Base-by-base conservation (phyloP, 495 filamentous ascomycete species). In the Neurospora sp. region DNA sequence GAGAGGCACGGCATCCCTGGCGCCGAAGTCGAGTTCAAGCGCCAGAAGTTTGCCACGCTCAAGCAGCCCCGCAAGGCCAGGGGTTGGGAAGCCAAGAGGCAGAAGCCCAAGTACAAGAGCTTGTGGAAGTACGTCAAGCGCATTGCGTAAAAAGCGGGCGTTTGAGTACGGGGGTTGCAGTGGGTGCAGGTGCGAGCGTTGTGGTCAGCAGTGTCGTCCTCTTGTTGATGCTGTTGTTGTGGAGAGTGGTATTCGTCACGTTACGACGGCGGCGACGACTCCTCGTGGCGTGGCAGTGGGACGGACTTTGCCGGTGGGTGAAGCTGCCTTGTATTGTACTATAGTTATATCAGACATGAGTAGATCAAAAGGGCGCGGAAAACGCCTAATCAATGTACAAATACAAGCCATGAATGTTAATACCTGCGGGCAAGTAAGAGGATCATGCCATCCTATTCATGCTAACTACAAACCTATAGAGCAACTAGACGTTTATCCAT, bases 11-110 rank as follows among this genome's bases (percentile, higher is more conserved):
- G 89, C 71, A 85, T 94, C 71, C 85, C 88, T 44, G 92, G 92
- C 23, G 90, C 90, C 72, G 91, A 97, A 77, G 79, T 97, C 72
- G 93, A 97, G 84, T 94, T 96, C 80, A 92, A 89, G 83, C 87
- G 89, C 80, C 90, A 91, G 85, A 92, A 81, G 71, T 78, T 88
- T 72, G 76, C 78, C 71, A 82, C 85, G 69, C 78, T 88, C 73
- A 89, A 89, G 83, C 80, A 79, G 31, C 85, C 85, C 20, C 81
- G 83, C 82, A 85, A 84, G 79, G 80, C 82, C 4, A 81, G 81
- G 72, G 87, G 87, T 69, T 89, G 87, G 87, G 87, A 89, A 73
- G 87, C 86, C 72, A 87, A 84, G 83, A 82, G 85, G 74, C 81
- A 85, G 76, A 83, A 82, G 77, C 83, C 83, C 76, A 88, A 88